Base-by-base conservation (phyloP, 2,329 filamentous ascomycete genomes). In the Pestalotiopsis sp. region DNA sequence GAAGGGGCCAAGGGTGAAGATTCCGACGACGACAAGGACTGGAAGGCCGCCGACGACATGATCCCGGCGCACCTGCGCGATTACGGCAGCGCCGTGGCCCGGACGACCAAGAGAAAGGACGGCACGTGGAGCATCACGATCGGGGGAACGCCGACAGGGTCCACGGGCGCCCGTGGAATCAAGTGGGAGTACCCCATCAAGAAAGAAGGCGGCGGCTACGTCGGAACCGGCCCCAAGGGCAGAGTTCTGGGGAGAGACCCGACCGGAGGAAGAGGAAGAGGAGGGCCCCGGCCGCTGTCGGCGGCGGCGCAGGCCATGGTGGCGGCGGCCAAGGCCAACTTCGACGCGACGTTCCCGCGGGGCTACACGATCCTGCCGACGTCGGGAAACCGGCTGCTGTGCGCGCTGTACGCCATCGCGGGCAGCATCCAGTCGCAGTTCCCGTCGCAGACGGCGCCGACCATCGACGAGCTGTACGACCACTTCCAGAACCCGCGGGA, bases 291-390 rank as follows among this genome's bases (percentile, higher is more conserved):
- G 52, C 52, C 52, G 25, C 23, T 59, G 23, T 14, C 20, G 71
- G 77, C 61, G 76, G 76, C 25, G 72, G 69, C 11, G 70, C 71
- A 13, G 75, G 74, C 70, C 67, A 72, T 49, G 23, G 12, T 31
- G 11, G 13, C 13, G 13, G 27, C 12, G 13, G 52, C 49, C 23
- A 20, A n/a, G 31, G 65, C n/a, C 38, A 14, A n/a, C 12, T 67
- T 61, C 20, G 25, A 67, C 20, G 25, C 62, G 57, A n/a, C 49
- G 12, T 72, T 72, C 65, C 71, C 71, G 17, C 27, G 61, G 36
- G 71, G 71, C 12, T 70, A 23, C 39, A 12, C n/a, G 23, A 13
- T 13, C 12, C 17, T 71, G 5, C 25, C 64, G 7, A 67, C 68
- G 23, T 27, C 52, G 13, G 59, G 61, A 2, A 20, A 14, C 45